Base-by-base conservation (phyloP, 768 basidiomycete species). In the Daedalea quercina region DNA sequence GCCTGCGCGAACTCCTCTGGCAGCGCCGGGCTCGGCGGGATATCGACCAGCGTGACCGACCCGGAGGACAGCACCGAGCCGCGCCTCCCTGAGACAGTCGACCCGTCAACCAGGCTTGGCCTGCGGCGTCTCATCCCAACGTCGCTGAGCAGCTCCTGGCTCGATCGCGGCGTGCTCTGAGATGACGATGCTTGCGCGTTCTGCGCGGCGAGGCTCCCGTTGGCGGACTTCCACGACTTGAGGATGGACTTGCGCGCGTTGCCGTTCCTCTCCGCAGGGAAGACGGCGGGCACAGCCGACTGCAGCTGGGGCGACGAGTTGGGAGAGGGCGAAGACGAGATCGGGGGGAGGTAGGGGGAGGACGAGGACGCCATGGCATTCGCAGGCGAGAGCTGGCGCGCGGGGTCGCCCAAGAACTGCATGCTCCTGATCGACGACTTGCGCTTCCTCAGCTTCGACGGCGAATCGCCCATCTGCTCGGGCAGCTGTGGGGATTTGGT, bases 221-320 rank as follows among this genome's bases (percentile, higher is more conserved):
- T 69, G 6, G 74, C 67, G 13, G 77, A 73, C 63, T 80, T 84
- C 78, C 78, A 80, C 9, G 74, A 71, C 64, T 87, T 87, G 57
- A 88, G 66, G 54, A 89, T 88, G 11, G 87, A 89, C 70, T 86
- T 88, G 41, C 82, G 79, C 46, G 71, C 71, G 23, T 67, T 71
- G 9, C 67, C 62, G 37, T 74, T 79, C 57, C 69, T 69, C 25
- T 74, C 73, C 46, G 71, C 70, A n/a, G 66, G 59, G 28, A 11
- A 31, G 11, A 31, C 11, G 28, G 28, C 28, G 28, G 62, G 37
- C 24, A 49, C 34, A 28, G 59, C 64, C 37, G 65, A 56, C 12
- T 57, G 55, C 6, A 47, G 34, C 17, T 58, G 48, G 20, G 60
- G 55, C 0, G 67, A 40, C 1, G 65, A 57, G 11, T 56, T 31